Evolutionary conservation across 495 filamentous ascomycete genomes (phyloP).

Genomic region (Hypoxylon cercidicola): DNA sequence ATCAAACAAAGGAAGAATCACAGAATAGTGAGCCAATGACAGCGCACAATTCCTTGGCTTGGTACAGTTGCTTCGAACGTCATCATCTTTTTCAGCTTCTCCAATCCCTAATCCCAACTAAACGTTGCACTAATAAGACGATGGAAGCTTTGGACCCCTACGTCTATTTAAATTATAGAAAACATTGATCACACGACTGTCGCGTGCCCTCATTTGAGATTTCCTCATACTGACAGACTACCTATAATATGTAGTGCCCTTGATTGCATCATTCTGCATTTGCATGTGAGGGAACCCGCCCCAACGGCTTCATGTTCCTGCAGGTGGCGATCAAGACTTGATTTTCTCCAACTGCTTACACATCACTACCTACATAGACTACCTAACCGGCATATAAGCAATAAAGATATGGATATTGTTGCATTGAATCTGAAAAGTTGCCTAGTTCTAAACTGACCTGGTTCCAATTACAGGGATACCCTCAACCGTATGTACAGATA

Average conservation of each 20-base stretch:
- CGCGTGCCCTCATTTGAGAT: slow-evolving; percentile 24
- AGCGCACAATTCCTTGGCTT: slow-evolving; percentile 30
- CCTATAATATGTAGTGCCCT: slow-evolving; percentile 9
- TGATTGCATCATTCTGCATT: slow-evolving; percentile 37
- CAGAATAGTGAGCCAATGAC: slow-evolving; percentile 13
- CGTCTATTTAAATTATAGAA: slow-evolving; percentile 1
- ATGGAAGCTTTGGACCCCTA: too few species aligned
- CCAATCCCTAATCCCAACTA: slow-evolving; percentile 2
- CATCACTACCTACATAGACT: not conserved
- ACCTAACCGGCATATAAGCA: too few species aligned
- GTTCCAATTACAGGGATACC: not conserved
- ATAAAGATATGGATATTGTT: not conserved
- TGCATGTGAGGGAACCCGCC: slow-evolving; percentile 9
- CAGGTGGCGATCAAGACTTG: slow-evolving; percentile 9
- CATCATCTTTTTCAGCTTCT: slow-evolving; percentile 11
- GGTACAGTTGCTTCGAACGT: slow-evolving; percentile 24
- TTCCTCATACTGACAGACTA: slow-evolving; percentile 2
- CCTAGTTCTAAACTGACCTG: not conserved
- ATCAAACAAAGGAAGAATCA: not conserved
- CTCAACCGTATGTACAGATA: slow-evolving; percentile 6
- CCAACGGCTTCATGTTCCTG: slow-evolving; percentile 16
- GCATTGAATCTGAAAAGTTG: not conserved
- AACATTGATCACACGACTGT: slow-evolving; percentile 27
- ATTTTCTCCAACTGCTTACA: slow-evolving; percentile 13
- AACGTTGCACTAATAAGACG: too few species aligned